Conservation (phyloP, 192 early-diverging fungal species). For the Mortierella claussenii region DNA sequence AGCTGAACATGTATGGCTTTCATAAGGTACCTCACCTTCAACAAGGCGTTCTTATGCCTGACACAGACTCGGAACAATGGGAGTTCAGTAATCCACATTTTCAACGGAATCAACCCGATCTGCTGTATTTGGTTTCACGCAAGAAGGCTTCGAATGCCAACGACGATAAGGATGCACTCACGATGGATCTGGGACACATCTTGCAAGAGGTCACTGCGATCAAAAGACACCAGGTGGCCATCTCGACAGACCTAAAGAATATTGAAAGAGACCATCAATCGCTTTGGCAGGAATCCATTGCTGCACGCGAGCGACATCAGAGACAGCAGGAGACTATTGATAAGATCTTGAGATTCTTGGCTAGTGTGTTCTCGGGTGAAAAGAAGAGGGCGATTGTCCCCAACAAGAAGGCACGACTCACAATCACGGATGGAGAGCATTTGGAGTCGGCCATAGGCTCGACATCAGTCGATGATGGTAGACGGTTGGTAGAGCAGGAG, state of each 20-base stretch:
- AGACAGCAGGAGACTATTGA: conserved; percentile 92
- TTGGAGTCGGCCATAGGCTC: not conserved
- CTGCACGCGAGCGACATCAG: conserved; percentile 80
- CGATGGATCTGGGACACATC: conserved; percentile 63
- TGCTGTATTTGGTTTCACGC: conserved; percentile 86
- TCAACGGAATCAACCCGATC: conserved; percentile 86
- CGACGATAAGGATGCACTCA: conserved; percentile 54
- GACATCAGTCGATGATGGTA: conserved; percentile 1
- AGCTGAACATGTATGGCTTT: conserved; percentile 98
- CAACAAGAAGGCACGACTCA: conserved; percentile 55
- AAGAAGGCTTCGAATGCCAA: conserved; percentile 73
- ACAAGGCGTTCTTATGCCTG: conserved; percentile 85
- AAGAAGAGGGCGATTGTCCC: conserved; percentile 62
- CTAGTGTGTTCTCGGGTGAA: conserved; percentile 79
- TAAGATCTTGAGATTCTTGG: conserved; percentile 93
- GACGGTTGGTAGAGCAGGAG: conserved; percentile 15
- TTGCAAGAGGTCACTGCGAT: conserved; percentile 86
- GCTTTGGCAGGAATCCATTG: conserved; percentile 86
- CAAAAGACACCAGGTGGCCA: conserved; percentile 89
- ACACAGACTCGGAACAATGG: conserved; percentile 82
- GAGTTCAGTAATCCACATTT: conserved; percentile 94
- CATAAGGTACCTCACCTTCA: conserved; percentile 96
- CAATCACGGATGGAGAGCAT: conserved; percentile 36
- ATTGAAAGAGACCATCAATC: conserved; percentile 91
- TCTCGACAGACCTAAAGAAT: conserved; percentile 84